phyloP scores from a whole-genome alignment of 2,329 filamentous ascomycete species.

The Aspergillus chevalieri region DNA sequence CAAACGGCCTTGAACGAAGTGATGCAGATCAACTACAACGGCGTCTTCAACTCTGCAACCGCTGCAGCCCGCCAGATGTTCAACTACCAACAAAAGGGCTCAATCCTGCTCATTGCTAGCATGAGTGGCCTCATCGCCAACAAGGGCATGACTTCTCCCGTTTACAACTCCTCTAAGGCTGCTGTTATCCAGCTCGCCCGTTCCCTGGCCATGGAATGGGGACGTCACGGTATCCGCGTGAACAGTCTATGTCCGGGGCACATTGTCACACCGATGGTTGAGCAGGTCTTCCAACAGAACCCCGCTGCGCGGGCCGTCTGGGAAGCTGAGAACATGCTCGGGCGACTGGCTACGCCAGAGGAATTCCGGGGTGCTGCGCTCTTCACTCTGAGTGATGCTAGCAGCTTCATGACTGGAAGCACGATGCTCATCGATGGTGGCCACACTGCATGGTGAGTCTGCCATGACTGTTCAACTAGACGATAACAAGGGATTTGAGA shows the following conservation, averaged over 20 bases:
- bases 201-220: slow-evolving; percentile 51
- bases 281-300: slow-evolving; percentile 67
- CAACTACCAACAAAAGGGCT: slow-evolving; percentile 43
- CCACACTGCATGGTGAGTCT: slow-evolving; percentile 47
- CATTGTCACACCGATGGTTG: slow-evolving; percentile 67
- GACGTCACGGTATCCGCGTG: slow-evolving; percentile 46
- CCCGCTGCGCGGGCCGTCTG: slow-evolving; percentile 52
- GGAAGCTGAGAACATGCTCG: slow-evolving; percentile 47
- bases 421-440: slow-evolving; percentile 68
- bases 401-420: slow-evolving; percentile 64
- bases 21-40: slow-evolving; percentile 46
- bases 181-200: slow-evolving; percentile 49
- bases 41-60: slow-evolving; percentile 44
- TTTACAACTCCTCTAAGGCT: slow-evolving; percentile 52
- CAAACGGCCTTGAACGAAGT: slow-evolving; percentile 38
- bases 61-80: slow-evolving; percentile 46
- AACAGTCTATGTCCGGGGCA: slow-evolving; percentile 51
- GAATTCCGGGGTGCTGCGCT: slow-evolving; percentile 61
- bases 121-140: slow-evolving; percentile 49
- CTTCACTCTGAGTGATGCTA: slow-evolving; percentile 62
- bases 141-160: slow-evolving; percentile 38
- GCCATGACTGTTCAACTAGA: not conserved
- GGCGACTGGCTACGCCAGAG: slow-evolving; percentile 49
- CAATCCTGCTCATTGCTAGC: slow-evolving; percentile 46
- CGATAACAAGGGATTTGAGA: no score